Evolutionary conservation across 352 stramenopile genomes (phyloP).

Genomic region (Globisporangium okanoganense): DNA sequence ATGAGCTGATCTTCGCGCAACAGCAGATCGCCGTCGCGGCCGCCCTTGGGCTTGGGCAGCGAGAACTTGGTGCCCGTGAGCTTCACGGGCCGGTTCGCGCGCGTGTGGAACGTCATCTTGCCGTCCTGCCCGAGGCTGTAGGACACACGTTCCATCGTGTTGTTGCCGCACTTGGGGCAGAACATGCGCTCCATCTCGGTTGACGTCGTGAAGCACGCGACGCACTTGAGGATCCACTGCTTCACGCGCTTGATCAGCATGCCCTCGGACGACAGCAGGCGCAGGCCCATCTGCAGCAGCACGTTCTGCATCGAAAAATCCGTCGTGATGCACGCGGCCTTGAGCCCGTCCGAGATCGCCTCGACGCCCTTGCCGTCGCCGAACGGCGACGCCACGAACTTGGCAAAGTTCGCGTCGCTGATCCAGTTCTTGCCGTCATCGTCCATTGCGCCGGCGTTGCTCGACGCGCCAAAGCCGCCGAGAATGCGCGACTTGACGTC

Average conservation of each 20-base stretch:
- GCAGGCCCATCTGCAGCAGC: conserved; percentile 86
- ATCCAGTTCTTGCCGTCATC: conserved; percentile 91
- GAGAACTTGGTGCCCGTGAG: conserved; percentile 96
- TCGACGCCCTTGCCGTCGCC: conserved; percentile 67
- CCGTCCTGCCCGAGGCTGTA: conserved; percentile 93
- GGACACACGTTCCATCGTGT: conserved; percentile 93
- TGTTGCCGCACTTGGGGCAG: conserved; percentile 96
- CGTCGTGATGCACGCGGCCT: conserved; percentile 81
- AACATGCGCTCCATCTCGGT: conserved; percentile 94
- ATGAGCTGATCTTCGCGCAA: conserved; percentile 97
- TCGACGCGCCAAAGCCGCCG: conserved; percentile 70
- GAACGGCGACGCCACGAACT: conserved; percentile 74
- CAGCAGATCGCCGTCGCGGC: conserved; percentile 93
- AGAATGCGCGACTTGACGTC: conserved; percentile 88
- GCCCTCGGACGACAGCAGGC: conserved; percentile 73
- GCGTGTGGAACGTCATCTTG: conserved; percentile 85
- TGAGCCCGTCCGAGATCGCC: conserved; percentile 42
- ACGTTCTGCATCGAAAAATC: conserved; percentile 91
- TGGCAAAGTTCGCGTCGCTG: conserved; percentile 47
- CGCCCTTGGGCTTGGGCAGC: conserved; percentile 94
- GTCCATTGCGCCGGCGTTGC: conserved; percentile 67
- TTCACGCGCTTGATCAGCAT: conserved; percentile 88
- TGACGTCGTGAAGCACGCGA: conserved; percentile 95
- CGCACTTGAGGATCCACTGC: conserved; percentile 97
- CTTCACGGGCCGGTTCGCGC: conserved; percentile 82